Conservation (phyloP, 2,329 filamentous ascomycete species). For the Xylariales sp. region DNA sequence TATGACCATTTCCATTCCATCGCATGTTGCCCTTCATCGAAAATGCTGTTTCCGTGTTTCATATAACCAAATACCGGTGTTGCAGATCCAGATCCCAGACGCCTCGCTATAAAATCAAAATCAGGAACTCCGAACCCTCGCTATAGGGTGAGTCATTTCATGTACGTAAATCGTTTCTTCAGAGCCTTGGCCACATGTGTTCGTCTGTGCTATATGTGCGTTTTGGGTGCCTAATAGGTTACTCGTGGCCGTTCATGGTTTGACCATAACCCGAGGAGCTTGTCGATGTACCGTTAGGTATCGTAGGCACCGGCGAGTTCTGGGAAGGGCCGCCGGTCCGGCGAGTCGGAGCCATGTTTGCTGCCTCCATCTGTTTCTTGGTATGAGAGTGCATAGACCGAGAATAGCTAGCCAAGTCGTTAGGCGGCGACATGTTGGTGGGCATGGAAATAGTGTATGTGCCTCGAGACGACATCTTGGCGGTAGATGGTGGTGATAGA, state of each 20-base stretch:
- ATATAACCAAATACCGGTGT: slow-evolving; percentile 10
- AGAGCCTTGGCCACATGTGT: neutral
- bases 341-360: slow-evolving; percentile 58
- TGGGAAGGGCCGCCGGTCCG: slow-evolving; percentile 40
- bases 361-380: slow-evolving; percentile 72
- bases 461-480: slow-evolving; percentile 46
- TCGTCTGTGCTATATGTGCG: slow-evolving; percentile 9
- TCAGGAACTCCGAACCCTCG: slow-evolving; percentile 1
- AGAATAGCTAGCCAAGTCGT: slow-evolving; percentile 60
- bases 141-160: slow-evolving; percentile 10
- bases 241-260: slow-evolving; percentile 24
- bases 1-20: neutral
- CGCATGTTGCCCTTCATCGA: neutral
- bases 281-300: slow-evolving; percentile 46
- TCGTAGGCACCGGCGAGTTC: slow-evolving; percentile 33
- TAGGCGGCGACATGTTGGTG: slow-evolving; percentile 44
- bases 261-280: slow-evolving; percentile 32
- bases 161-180: slow-evolving; percentile 25
- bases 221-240: neutral
- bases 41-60: neutral
- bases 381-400: slow-evolving; percentile 73
- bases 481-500: neutral
- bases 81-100: slow-evolving; percentile 21
- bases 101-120: slow-evolving; percentile 32
- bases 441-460: slow-evolving; percentile 46